These are phyloP conservation scores for Plasmodium reichenowi DNA, from an alignment of 169 alveolate genomes.

Conservation along the genomic window DNA sequence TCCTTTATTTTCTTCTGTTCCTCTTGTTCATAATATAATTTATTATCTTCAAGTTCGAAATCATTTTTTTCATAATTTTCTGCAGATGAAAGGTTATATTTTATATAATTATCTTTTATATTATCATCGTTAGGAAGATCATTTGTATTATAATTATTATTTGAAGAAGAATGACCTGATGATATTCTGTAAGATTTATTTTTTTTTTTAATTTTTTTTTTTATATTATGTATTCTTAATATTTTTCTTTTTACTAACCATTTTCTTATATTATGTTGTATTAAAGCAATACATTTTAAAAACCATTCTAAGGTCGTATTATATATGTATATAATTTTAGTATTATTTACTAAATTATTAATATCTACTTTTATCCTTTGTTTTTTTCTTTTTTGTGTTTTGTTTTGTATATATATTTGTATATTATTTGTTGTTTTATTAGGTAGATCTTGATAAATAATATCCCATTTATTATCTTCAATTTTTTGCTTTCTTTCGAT, in stretches of 20 bases:
- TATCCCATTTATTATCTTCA: too few relatives aligned
- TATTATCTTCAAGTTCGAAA: neutral
- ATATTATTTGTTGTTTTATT: too few relatives aligned
- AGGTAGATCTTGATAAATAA: too few relatives aligned
- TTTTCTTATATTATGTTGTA: conserved; percentile 34
- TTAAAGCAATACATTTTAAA: conserved; percentile 20
- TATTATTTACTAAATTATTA: conserved; percentile 14
- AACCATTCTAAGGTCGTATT: conserved; percentile 11
- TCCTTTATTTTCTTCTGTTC: conserved; percentile 6
- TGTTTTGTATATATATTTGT: neutral
- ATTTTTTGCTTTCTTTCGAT: too few relatives aligned
- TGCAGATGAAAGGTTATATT: too few relatives aligned
- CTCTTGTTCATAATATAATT: conserved; percentile 3
- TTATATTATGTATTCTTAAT: neutral
- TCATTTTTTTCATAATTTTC: neutral
- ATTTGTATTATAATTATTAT: too few relatives aligned
- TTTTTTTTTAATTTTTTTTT: too few relatives aligned
- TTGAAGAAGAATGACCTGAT: too few relatives aligned
- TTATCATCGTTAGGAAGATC: too few relatives aligned
- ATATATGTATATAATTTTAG: conserved; percentile 37
- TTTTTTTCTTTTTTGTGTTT: conserved; percentile 1
- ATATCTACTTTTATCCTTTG: conserved; percentile 23
- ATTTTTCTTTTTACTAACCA: conserved; percentile 36
- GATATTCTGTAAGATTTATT: too few relatives aligned
- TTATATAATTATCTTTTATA: too few relatives aligned